Evolutionary conservation across 495 filamentous ascomycete genomes (phyloP).

Genomic region (Penicillium macrosclerotiorum): DNA sequence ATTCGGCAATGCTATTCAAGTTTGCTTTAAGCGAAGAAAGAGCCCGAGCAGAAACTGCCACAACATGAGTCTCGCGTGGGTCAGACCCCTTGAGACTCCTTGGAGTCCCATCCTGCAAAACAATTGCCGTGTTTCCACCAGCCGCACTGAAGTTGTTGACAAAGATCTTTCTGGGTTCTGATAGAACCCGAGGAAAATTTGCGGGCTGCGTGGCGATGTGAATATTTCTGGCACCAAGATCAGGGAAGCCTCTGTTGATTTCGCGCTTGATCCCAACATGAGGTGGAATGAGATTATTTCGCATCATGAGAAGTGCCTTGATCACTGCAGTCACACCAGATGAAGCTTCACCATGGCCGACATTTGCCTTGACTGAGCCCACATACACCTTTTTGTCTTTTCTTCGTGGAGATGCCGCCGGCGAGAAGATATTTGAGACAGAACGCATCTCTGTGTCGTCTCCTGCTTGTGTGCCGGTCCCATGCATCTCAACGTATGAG

Average conservation of each 20-base stretch:
- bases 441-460: conserved; percentile 32
- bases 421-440: conserved; percentile 23
- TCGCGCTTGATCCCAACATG: conserved; percentile 40
- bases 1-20: neutral
- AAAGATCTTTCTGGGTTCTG: neutral
- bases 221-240: neutral
- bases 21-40: conserved; percentile 1
- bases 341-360: conserved; percentile 41
- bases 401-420: conserved; percentile 6
- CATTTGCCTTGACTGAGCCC: conserved; percentile 37
- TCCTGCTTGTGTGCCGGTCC: conserved; percentile 46
- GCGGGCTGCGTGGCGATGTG: neutral
- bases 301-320: conserved; percentile 8
- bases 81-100: conserved; percentile 9
- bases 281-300: conserved; percentile 5
- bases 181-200: neutral
- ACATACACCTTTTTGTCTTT: conserved; percentile 19
- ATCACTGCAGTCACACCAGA: conserved; percentile 27
- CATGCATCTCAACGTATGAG: conserved; percentile 51
- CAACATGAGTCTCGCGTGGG: conserved; percentile 6
- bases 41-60: conserved; percentile 23
- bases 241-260: conserved; percentile 30
- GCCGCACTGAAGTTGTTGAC: conserved; percentile 39
- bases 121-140: conserved; percentile 33
- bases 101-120: conserved; percentile 26